Evolutionary conservation across 805 yeast species (phyloP).

Genomic region (Metschnikowia matae): DNA sequence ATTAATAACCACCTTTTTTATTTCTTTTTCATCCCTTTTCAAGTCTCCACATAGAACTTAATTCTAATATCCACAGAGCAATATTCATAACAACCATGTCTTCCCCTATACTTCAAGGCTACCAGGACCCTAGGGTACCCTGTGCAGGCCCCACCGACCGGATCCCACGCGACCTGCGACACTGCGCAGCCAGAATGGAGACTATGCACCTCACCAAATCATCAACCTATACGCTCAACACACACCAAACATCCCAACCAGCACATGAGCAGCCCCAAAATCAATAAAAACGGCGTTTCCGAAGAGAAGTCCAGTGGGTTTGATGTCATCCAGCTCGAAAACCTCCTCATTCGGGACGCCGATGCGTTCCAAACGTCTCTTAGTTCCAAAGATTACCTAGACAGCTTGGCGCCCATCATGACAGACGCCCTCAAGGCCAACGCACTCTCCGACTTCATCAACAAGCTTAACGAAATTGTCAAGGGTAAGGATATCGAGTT

Average conservation of each 20-base stretch:
- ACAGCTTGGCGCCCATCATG: constrained; percentile 74
- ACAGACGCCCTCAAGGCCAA: constrained; percentile 55
- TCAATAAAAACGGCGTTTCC: neutral
- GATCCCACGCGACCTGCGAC: neutral
- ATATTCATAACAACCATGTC: neutral
- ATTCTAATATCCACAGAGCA: no score
- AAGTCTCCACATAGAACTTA: no score
- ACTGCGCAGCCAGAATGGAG: constrained; percentile 1
- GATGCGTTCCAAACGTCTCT: constrained; percentile 45
- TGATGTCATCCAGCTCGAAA: constrained; percentile 33
- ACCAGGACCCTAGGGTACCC: neutral
- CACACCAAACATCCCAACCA: neutral
- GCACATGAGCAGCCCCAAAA: constrained; percentile 2
- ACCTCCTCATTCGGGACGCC: constrained; percentile 36
- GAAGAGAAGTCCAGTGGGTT: constrained; percentile 2
- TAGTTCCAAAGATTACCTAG: constrained; percentile 66
- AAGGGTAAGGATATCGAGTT: constrained; percentile 59
- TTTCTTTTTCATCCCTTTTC: no score
- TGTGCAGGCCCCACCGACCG: neutral
- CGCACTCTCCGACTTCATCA: constrained; percentile 53
- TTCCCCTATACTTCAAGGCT: neutral
- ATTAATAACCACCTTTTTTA: no score
- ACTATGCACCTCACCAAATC: neutral
- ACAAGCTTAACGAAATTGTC: constrained; percentile 53
- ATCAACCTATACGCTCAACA: neutral